phyloP scores from a whole-genome alignment of 768 basidiomycete species.

The Pulveroboletus sp. region DNA sequence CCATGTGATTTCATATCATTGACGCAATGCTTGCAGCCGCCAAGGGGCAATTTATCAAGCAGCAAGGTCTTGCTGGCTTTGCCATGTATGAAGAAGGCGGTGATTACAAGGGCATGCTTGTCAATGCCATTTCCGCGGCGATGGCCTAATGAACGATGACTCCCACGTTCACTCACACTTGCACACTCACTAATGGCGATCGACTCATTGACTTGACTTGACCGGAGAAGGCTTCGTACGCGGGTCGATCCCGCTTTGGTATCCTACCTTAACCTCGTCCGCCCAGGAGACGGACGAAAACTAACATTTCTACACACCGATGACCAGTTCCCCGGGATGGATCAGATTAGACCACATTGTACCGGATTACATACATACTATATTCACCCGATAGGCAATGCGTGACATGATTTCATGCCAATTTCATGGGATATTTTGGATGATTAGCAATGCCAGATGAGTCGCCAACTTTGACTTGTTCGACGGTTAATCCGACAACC shows the following conservation, averaged over 20 bases:
- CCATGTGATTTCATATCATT: background rate
- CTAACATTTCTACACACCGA: no score
- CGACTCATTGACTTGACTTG: conserved; percentile 19
- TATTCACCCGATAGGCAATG: no score
- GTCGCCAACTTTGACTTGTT: no score
- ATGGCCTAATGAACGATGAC: conserved; percentile 19
- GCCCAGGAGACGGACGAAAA: conserved; percentile 15
- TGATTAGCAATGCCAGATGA: no score
- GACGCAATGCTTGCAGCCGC: conserved; percentile 26
- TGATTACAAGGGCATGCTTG: conserved; percentile 37
- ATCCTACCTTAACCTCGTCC: conserved; percentile 4
- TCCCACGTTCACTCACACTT: background rate
- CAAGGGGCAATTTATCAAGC: conserved; percentile 41
- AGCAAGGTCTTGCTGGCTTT: conserved; percentile 36
- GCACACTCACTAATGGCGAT: conserved; percentile 13
- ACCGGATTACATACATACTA: no score
- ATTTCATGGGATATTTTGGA: no score
- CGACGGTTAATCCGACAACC: no score
- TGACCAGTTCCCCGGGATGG: no score
- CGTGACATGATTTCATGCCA: no score
- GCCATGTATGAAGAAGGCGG: conserved; percentile 46
- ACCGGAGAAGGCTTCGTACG: background rate
- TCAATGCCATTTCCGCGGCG: conserved; percentile 30
- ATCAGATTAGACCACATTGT: no score
- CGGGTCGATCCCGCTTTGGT: conserved; percentile 10